Percentiles rank a stretch among this genome's conserved stretches.
Evolutionary conservation across 176 grass and related monocot genomes (phyloP).

Genomic region (Triticum timopheevii): DNA sequence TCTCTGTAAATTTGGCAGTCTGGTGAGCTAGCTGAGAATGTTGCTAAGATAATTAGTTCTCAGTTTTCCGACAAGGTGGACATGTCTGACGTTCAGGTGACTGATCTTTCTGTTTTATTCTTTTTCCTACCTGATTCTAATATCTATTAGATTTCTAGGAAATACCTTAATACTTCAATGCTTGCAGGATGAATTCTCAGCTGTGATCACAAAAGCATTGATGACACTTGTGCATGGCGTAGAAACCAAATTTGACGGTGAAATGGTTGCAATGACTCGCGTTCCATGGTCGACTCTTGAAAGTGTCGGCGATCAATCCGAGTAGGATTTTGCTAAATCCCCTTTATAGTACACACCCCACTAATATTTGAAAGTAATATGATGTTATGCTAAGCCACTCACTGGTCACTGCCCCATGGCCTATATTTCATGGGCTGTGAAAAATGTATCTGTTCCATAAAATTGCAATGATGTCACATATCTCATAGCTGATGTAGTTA

Average conservation of each 20-base stretch:
- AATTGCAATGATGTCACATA: not conserved
- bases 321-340: slow-evolving; percentile 56
- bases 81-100: slow-evolving; percentile 97
- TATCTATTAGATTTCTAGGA: slow-evolving; percentile 17
- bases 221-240: slow-evolving; percentile 96
- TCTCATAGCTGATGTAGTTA: not conserved
- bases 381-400: not conserved
- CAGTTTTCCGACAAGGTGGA: slow-evolving; percentile 92
- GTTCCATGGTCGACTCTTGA: slow-evolving; percentile 96
- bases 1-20: slow-evolving; percentile 51
- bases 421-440: slow-evolving; percentile 13
- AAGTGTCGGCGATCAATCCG: slow-evolving; percentile 97
- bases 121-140: slow-evolving; percentile 5
- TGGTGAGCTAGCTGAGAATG: slow-evolving; percentile 94
- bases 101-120: slow-evolving; percentile 21
- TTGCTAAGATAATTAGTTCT: slow-evolving; percentile 92
- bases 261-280: slow-evolving; percentile 95
- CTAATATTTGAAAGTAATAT: slow-evolving; percentile 18
- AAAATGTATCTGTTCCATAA: slow-evolving; percentile 19
- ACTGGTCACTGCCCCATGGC: not conserved
- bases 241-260: slow-evolving; percentile 98
- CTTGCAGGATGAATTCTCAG: slow-evolving; percentile 93
- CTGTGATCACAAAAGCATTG: slow-evolving; percentile 90
- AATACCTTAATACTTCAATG: slow-evolving; percentile 22
- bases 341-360: slow-evolving; percentile 15